These are phyloP conservation scores for Mollisiaceae sp. DNA, from an alignment of 2,329 filamentous ascomycete genomes.

Conservation along the genomic window DNA sequence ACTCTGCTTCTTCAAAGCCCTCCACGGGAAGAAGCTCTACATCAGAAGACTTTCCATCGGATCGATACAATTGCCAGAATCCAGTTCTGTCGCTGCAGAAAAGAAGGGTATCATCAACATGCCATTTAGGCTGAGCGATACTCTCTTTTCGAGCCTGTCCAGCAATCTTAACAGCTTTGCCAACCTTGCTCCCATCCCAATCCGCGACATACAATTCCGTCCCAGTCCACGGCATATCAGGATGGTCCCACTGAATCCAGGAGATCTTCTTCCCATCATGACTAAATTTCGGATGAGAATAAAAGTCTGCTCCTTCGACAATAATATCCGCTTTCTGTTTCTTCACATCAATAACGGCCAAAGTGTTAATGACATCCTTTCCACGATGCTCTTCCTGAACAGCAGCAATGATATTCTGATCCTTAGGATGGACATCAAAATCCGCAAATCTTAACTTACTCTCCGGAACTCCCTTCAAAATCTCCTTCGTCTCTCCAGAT, in stretches of 20 bases:
- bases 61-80: slow-evolving; percentile 54
- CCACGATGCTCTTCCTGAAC: slow-evolving; percentile 57
- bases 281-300: slow-evolving; percentile 55
- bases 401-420: slow-evolving; percentile 51
- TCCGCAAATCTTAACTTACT: slow-evolving; percentile 51
- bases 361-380: slow-evolving; percentile 36
- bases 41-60: slow-evolving; percentile 39
- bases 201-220: slow-evolving; percentile 51
- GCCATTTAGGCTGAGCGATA: slow-evolving; percentile 57
- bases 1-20: slow-evolving; percentile 49
- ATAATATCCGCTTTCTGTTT: slow-evolving; percentile 46
- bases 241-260: slow-evolving; percentile 63
- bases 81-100: slow-evolving; percentile 53
- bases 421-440: slow-evolving; percentile 49
- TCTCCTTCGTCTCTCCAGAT: slow-evolving; percentile 42
- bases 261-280: slow-evolving; percentile 51
- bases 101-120: slow-evolving; percentile 53
- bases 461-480: slow-evolving; percentile 40
- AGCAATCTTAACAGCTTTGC: slow-evolving; percentile 46
- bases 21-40: slow-evolving; percentile 43
- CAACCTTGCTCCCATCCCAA: slow-evolving; percentile 46
- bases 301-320: slow-evolving; percentile 56
- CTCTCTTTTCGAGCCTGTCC: slow-evolving; percentile 49
- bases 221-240: slow-evolving; percentile 57
- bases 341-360: slow-evolving; percentile 40